Evolutionary conservation across 306 rosid species (phyloP).

Genomic region (Cyamopsis tetragonoloba): DNA sequence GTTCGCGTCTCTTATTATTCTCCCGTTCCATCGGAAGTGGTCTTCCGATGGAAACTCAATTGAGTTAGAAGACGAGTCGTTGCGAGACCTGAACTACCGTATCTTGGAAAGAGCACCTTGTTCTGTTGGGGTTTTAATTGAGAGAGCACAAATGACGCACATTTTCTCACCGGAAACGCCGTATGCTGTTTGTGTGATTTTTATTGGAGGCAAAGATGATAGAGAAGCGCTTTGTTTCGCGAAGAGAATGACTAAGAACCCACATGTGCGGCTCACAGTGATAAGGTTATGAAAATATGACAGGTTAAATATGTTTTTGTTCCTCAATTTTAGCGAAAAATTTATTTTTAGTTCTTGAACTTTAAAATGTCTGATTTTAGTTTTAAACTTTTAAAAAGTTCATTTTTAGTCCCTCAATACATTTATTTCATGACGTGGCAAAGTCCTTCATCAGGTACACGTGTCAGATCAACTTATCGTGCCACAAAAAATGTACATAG

Average conservation of each 20-base stretch:
- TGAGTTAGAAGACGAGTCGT: conserved; percentile 37
- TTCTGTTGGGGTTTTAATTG: conserved; percentile 52
- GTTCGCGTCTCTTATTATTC: conserved; percentile 45
- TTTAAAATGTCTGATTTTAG: no score
- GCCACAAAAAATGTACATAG: no score
- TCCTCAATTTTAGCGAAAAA: no score
- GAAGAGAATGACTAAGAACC: conserved; percentile 38
- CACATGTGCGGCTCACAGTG: conserved; percentile 31
- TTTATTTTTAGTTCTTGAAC: no score
- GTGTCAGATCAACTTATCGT: no score
- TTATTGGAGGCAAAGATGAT: conserved; percentile 70
- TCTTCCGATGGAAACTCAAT: conserved; percentile 38
- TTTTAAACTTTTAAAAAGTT: no score
- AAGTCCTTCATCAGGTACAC: no score
- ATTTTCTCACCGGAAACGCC: conserved; percentile 13
- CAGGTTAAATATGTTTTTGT: no score
- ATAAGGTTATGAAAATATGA: no score
- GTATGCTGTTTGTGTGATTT: conserved; percentile 42
- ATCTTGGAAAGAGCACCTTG: conserved; percentile 66
- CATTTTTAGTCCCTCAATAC: no score
- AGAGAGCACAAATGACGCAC: conserved; percentile 38
- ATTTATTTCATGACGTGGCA: no score
- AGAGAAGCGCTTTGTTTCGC: conserved; percentile 56
- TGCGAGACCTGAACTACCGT: conserved; percentile 40
- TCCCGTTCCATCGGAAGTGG: conserved; percentile 67